Evolutionary conservation across 139 green algal species (phyloP).

Genomic region (Parachlorella kessleri): DNA sequence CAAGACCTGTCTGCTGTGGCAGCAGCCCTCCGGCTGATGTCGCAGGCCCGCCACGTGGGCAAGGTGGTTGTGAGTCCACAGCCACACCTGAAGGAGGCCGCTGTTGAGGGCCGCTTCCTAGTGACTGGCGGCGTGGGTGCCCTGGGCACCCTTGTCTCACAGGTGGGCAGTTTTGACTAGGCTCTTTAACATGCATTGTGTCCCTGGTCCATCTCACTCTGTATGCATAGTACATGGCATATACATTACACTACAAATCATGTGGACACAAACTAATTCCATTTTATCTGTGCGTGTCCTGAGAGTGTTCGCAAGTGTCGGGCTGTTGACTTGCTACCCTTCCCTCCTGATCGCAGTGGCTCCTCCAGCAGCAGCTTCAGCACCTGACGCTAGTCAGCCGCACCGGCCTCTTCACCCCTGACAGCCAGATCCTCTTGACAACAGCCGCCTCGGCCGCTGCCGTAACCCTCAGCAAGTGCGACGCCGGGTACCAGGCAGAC

Average conservation of each 20-base stretch:
- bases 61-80: constrained; percentile 74
- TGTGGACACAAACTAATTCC: too few species aligned
- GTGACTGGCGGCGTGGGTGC: background rate
- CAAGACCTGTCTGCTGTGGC: constrained; percentile 52
- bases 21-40: constrained; percentile 82
- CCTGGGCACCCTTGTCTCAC: constrained; percentile 27
- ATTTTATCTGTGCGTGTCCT: too few species aligned
- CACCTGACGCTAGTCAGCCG: constrained; percentile 24
- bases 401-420: constrained; percentile 17
- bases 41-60: constrained; percentile 80
- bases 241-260: too few species aligned
- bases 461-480: constrained; percentile 32
- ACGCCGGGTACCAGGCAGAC: constrained; percentile 22
- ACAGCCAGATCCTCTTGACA: background rate
- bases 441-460: background rate
- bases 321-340: too few species aligned
- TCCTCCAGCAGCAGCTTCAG: constrained; percentile 24
- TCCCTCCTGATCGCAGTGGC: too few species aligned
- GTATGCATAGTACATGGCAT: too few species aligned
- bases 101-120: background rate
- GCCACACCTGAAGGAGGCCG: background rate
- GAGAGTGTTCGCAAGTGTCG: too few species aligned
- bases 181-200: too few species aligned
- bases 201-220: too few species aligned
- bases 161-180: too few species aligned